Evolutionary conservation across 768 basidiomycete genomes (phyloP), one percentile per base, ranked within the genome.

Genomic region (Leccinum subgranulosum): DNA sequence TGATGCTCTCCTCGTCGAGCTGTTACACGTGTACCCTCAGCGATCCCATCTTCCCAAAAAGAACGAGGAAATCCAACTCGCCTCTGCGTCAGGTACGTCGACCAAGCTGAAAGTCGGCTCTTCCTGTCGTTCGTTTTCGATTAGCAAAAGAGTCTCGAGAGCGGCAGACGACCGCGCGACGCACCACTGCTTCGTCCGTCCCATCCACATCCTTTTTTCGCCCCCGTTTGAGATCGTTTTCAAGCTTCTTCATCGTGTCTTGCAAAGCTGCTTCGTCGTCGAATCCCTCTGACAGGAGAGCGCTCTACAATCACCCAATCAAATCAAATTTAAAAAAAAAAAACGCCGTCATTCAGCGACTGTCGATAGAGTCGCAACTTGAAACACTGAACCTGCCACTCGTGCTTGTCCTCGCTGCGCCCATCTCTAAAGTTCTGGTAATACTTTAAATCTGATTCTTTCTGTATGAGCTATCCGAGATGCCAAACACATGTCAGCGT

Each of bases 51-150:
- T 6, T 12, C 12, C 14, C 46, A 14, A 23, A 23, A 25, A 15
- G 6, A 47, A 17, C 27, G 34, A 41, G n/a, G 27, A n/a, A 21
- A 25, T 8, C 0, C 11, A 6, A 51, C 78, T 60, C 60, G 94
- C 88, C 57, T 96, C 90, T 6, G 83, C 86, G 72, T 99, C 97
- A 0, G 94, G 94, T 2, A 89, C 79, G 65, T 97, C 93, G n/a
- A 96, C 77, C 2, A 99, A 79, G 19, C 92, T 94, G 76, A 94
- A 99, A 0, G 86, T 84, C 1, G 92, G 79, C 57, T 94, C 95
- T 67, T 92, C 90, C 81, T 88, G 66, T 50, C 36, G 49, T 53
- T 51, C 8, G 46, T 25, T 9, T n/a, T n/a, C 19, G 49, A 54
- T 59, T 47, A 56, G 25, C 15, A 27, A 48, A 17, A 51, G 14